Evolutionary conservation across 1,284 basidiomycete genomes (phyloP).

Genomic region (Mycosarcoma mackinlayi): DNA sequence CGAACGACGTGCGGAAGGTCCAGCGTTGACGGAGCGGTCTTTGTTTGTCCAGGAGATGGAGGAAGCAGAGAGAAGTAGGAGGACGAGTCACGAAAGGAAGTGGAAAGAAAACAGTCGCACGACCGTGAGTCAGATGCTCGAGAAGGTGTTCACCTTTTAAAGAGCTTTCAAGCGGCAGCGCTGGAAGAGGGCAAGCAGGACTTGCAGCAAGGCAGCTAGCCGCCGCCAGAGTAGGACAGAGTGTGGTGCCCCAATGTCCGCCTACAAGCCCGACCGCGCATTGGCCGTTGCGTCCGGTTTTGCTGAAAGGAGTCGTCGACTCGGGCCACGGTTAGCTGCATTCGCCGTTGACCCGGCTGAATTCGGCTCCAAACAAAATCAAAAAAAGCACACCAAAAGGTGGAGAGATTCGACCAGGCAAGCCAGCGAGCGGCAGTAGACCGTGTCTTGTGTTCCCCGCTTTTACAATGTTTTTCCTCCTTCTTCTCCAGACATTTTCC

Average conservation of each 20-base stretch:
- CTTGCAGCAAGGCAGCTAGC: too few relatives aligned
- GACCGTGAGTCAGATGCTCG: not conserved
- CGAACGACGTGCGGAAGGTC: too few relatives aligned
- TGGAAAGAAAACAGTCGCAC: slow-evolving; percentile 1
- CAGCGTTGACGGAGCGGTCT: not conserved
- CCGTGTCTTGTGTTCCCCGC: slow-evolving; percentile 1
- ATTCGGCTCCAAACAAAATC: slow-evolving; percentile 23
- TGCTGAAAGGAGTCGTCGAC: not conserved
- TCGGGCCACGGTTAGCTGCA: slow-evolving; percentile 29
- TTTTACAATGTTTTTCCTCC: not conserved
- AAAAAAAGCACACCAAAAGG: slow-evolving; percentile 5
- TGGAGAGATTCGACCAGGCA: too few relatives aligned
- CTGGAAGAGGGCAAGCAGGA: too few relatives aligned
- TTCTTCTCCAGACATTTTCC: slow-evolving; percentile 2
- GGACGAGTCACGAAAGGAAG: not conserved
- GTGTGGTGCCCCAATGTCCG: not conserved
- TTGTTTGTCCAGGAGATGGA: not conserved
- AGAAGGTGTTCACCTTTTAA: not conserved
- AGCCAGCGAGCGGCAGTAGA: slow-evolving; percentile 12
- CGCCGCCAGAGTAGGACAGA: too few relatives aligned
- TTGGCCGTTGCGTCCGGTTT: slow-evolving; percentile 11
- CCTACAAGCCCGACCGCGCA: not conserved
- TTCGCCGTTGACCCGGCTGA: slow-evolving; percentile 32
- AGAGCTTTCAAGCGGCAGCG: not conserved
- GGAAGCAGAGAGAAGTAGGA: not conserved